A percentile compares a stretch with the other conserved stretches of the same genome.
Evolutionary conservation across 2,329 filamentous ascomycete species (phyloP).

Genomic region (Talaromyces pinophilus): DNA sequence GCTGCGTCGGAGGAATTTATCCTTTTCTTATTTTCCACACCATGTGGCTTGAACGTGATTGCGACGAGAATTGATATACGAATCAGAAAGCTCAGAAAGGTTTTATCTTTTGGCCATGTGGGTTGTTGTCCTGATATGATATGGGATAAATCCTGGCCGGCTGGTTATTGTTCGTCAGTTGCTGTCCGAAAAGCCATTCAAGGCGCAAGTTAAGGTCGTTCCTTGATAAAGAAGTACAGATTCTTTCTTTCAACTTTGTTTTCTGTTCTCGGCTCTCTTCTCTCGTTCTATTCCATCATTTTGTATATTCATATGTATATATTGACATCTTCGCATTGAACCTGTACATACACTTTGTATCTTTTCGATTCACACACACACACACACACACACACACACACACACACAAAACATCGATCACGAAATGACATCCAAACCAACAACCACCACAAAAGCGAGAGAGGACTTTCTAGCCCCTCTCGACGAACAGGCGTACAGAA

Average conservation of each 20-base stretch:
- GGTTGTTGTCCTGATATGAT: constrained; percentile 6
- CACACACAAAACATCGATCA: not conserved
- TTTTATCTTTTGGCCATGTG: constrained; percentile 17
- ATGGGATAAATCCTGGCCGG: not conserved
- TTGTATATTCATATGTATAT: constrained; percentile 8
- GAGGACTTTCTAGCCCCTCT: constrained; percentile 9
- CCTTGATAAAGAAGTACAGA: not conserved
- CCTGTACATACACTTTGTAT: not conserved
- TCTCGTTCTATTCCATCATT: not conserved
- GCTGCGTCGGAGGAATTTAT: constrained; percentile 16
- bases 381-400: too few species aligned
- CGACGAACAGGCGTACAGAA: not conserved
- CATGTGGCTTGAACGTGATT: constrained; percentile 21
- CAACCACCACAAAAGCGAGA: constrained; percentile 1
- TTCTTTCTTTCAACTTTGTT: not conserved
- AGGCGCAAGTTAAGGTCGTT: not conserved
- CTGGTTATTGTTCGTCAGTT: not conserved
- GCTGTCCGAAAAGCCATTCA: constrained; percentile 2
- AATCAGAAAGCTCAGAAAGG: not conserved
- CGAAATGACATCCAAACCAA: constrained; percentile 10
- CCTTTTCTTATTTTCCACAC: constrained; percentile 11
- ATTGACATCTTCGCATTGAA: not conserved
- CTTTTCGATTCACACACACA: not conserved
- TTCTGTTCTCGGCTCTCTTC: not conserved
- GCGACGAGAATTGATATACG: not conserved